phyloP scores from a whole-genome alignment of 805 yeast genomes.

The Nakazawaea holstii region DNA sequence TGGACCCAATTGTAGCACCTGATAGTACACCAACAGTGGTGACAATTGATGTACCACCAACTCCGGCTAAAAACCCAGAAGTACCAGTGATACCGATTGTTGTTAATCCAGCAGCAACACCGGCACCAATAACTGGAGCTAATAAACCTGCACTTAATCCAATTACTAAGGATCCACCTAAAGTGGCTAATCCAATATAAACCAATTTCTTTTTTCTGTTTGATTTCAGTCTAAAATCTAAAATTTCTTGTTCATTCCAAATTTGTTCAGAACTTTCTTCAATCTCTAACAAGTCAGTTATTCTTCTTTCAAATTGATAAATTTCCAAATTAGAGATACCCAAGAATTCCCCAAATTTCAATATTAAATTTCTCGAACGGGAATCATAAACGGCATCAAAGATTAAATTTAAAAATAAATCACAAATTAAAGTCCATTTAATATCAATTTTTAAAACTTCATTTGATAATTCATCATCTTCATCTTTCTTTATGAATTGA shows the following conservation, averaged over 20 bases:
- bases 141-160: conserved; percentile 93
- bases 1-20: conserved; percentile 85
- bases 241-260: conserved; percentile 66
- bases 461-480: conserved; percentile 25
- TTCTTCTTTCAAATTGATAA: conserved; percentile 82
- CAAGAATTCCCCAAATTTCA: conserved; percentile 59
- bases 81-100: conserved; percentile 96
- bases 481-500: conserved; percentile 22
- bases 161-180: conserved; percentile 91
- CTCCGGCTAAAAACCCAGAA: conserved; percentile 86
- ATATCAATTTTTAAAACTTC: conserved; percentile 58
- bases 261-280: conserved; percentile 76
- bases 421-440: conserved; percentile 93
- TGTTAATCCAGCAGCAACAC: conserved; percentile 93
- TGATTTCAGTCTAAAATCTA: conserved; percentile 65
- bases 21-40: conserved; percentile 87
- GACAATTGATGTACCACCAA: conserved; percentile 93
- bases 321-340: conserved; percentile 63
- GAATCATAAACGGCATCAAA: conserved; percentile 87
- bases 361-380: conserved; percentile 76
- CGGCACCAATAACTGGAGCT: conserved; percentile 98
- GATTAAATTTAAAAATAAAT: conserved; percentile 71
- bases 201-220: conserved; percentile 65
- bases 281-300: conserved; percentile 85
- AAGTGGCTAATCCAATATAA: conserved; percentile 90